These are phyloP conservation scores for Lactarius sanguifluus DNA, from an alignment of 768 basidiomycete genomes.

Conservation along the genomic window DNA sequence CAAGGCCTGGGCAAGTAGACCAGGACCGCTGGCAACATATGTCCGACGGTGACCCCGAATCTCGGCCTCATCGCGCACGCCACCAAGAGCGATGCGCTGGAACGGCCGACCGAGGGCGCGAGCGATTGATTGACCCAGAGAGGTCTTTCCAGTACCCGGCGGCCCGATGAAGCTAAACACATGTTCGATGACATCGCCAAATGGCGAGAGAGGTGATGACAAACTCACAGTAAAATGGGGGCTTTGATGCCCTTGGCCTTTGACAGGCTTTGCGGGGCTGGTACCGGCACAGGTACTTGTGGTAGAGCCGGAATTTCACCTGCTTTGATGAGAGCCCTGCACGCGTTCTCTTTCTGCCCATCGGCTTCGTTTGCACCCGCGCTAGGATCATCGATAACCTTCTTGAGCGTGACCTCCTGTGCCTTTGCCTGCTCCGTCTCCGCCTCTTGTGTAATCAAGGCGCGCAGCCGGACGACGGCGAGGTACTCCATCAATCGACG, in stretches of 20 bases:
- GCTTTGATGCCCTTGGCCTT: conserved; percentile 55
- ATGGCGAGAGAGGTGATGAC: background rate
- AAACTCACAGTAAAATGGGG: conserved; percentile 62
- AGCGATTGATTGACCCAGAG: conserved; percentile 86
- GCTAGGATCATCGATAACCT: conserved; percentile 24
- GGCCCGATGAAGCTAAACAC: conserved; percentile 75
- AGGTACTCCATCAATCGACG: conserved; percentile 89
- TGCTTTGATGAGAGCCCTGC: conserved; percentile 18
- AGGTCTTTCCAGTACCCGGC: conserved; percentile 90
- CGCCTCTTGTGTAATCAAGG: conserved; percentile 27
- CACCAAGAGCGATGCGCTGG: conserved; percentile 89
- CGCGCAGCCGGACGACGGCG: conserved; percentile 68
- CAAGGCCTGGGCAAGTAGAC: conserved; percentile 82
- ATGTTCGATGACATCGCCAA: conserved; percentile 2
- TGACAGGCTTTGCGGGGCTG: conserved; percentile 10
- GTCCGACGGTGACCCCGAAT: conserved; percentile 79
- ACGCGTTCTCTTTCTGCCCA: conserved; percentile 6
- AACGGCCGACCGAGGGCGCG: conserved; percentile 81
- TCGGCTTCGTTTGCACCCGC: conserved; percentile 25
- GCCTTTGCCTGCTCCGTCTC: conserved; percentile 19
- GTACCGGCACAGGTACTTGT: background rate
- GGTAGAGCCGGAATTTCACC: conserved; percentile 20
- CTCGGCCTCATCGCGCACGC: conserved; percentile 90
- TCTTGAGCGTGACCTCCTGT: conserved; percentile 29
- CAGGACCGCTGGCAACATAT: conserved; percentile 88